Percentiles rank a stretch among this genome's conserved stretches.
Conservation (phyloP, 2,329 filamentous ascomycete genomes). For the Torrubiellomyces zombiae region DNA sequence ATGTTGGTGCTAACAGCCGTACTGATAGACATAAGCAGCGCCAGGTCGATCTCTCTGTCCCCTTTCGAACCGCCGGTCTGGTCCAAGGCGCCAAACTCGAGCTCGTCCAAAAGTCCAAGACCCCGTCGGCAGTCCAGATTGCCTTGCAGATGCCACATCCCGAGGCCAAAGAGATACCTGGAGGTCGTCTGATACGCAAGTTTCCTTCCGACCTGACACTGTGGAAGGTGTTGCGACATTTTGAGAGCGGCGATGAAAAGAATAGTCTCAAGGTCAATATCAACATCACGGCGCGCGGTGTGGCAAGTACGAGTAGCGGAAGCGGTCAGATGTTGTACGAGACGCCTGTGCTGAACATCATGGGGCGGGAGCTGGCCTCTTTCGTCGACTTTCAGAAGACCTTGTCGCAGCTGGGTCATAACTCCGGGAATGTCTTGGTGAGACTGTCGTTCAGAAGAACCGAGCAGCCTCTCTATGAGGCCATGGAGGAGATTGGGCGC, state of each 20-base stretch:
- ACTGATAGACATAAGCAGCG: constrained; percentile 62
- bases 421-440: constrained; percentile 65
- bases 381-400: constrained; percentile 82
- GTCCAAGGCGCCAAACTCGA: constrained; percentile 79
- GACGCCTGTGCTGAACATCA: constrained; percentile 66
- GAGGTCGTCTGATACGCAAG: constrained; percentile 61
- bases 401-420: constrained; percentile 71
- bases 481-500: constrained; percentile 62
- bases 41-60: constrained; percentile 66
- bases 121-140: constrained; percentile 70
- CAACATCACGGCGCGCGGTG: constrained; percentile 72
- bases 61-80: constrained; percentile 70
- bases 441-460: constrained; percentile 62
- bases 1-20: constrained; percentile 2
- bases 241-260: constrained; percentile 63
- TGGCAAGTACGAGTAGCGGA: constrained; percentile 43
- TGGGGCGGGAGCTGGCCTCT: constrained; percentile 61
- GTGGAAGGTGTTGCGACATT: constrained; percentile 80
- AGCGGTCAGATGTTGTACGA: constrained; percentile 78
- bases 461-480: constrained; percentile 65
- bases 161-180: constrained; percentile 45
- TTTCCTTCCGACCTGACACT: constrained; percentile 76
- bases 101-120: constrained; percentile 73
- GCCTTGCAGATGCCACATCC: constrained; percentile 70
- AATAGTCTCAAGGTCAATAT: constrained; percentile 40